Evolutionary conservation across 768 basidiomycete genomes (phyloP), one percentile per base, ranked within the genome.

Genomic region (Boletus tomentosulus): DNA sequence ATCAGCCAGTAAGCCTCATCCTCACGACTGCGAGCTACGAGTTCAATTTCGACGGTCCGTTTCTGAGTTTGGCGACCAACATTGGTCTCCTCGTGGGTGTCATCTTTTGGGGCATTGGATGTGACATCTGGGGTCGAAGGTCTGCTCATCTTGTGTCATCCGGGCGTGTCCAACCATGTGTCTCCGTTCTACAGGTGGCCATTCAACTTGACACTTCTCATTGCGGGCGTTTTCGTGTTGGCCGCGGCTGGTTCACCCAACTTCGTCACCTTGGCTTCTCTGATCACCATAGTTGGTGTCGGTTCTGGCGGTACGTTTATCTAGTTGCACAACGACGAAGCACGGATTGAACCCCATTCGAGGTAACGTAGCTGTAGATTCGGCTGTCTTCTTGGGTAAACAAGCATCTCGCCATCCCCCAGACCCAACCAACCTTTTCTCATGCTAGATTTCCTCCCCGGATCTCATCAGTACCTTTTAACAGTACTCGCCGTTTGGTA

Each of bases 291-390:
- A 7, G 68, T 76, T 11, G 74, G 78, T 1, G 58, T 82, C 4
- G 81, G 81, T 5, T 79, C 74, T 0, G 81, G 82, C 30, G 81
- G 68, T 68, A 57, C 0, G 67, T 44, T 7, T 48, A n/a, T 31
- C 38, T 2, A n/a, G 22, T 22, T 33, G 12, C 45, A 33, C 41
- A 9, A 12, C 2, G 2, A 51, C 8, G n/a, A 37, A 27, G 12
- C n/a, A 3, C 2, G 24, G 41, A 38, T 28, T 58, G 13, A 57
- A 43, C n/a, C 8, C 34, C 24, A 13, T 10, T 45, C 12, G 16
- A 70, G 71, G 84, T 9, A 84, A 84, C 60, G 64, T 84, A 37
- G 80, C 83, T 2, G 82, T 84, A 3, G 80, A 75, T 57, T 74
- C 77, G 13, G 75, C 78, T 6, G 75, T 81, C 22, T 80, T 81